Conservation (phyloP, 345 rosid genomes). For the Citrus mangshanensis region DNA sequence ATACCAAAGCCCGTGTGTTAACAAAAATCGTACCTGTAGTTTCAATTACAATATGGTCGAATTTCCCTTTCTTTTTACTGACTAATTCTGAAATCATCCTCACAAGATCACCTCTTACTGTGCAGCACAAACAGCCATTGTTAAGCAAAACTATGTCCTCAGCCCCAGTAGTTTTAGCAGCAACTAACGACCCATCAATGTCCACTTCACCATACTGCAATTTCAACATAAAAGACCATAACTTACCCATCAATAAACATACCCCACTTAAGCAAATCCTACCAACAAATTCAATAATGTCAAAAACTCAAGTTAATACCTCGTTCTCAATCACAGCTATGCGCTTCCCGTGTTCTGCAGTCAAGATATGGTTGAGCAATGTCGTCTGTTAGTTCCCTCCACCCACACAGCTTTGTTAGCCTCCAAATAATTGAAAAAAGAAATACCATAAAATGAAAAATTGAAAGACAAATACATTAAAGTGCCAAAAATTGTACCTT, state of each 20-base stretch:
- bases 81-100: slow-evolving; percentile 90
- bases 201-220: slow-evolving; percentile 92
- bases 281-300: neutral
- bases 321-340: slow-evolving; percentile 97
- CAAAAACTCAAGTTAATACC: slow-evolving; percentile 32
- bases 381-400: slow-evolving; percentile 60
- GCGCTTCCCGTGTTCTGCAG: slow-evolving; percentile 95
- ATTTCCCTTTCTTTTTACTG: slow-evolving; percentile 71
- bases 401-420: neutral
- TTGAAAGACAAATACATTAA: neutral
- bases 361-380: slow-evolving; percentile 82
- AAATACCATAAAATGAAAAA: neutral
- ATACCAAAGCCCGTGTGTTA: neutral
- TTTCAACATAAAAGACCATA: neutral
- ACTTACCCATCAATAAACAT: neutral
- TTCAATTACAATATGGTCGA: slow-evolving; percentile 92
- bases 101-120: slow-evolving; percentile 96
- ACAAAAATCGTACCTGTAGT: slow-evolving; percentile 60
- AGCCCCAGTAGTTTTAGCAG: slow-evolving; percentile 82
- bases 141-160: slow-evolving; percentile 94
- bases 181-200: slow-evolving; percentile 92
- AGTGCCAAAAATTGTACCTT: slow-evolving; percentile 38
- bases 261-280: neutral
- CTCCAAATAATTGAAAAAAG: neutral
- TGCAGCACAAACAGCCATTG: slow-evolving; percentile 97